Percentiles rank a stretch among this genome's conserved stretches.
Conservation (phyloP, 2,329 filamentous ascomycete species). For the Chalaropsis ovoidea region DNA sequence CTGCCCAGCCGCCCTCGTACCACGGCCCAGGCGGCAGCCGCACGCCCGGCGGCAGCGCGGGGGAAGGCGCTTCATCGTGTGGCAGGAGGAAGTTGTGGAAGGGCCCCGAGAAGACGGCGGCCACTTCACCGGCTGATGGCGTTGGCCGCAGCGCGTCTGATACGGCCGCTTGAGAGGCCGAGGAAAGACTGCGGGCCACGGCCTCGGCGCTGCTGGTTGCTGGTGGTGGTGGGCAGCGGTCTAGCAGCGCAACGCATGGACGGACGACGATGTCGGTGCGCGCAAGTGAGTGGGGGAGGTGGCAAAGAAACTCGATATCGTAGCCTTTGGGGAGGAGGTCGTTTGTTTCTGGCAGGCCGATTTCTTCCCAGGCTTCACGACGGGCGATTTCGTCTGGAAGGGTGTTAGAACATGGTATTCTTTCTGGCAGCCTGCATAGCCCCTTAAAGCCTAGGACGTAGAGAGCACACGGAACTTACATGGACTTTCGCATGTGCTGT, state of each 20-base stretch:
- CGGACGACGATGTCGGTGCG: constrained; percentile 63
- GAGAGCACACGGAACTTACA: constrained; percentile 37
- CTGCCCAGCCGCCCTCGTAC: constrained; percentile 77
- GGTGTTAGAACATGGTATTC: not conserved
- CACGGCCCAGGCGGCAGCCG: constrained; percentile 49
- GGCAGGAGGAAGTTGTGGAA: constrained; percentile 69
- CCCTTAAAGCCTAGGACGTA: not conserved
- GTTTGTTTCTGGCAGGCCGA: constrained; percentile 70
- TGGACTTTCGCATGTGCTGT: constrained; percentile 47
- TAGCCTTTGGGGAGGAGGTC: constrained; percentile 63
- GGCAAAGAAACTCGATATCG: constrained; percentile 75
- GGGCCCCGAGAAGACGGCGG: constrained; percentile 82
- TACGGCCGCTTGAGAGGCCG: constrained; percentile 10
- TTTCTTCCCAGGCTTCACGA: constrained; percentile 85
- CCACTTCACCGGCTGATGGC: constrained; percentile 81
- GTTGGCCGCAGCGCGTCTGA: constrained; percentile 60
- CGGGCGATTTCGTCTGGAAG: constrained; percentile 66
- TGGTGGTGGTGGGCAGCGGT: constrained; percentile 39
- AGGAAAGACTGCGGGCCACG: constrained; percentile 12
- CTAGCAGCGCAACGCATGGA: constrained; percentile 68
- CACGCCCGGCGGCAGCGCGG: constrained; percentile 31
- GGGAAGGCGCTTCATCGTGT: constrained; percentile 38
- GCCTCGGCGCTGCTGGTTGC: constrained; percentile 32
- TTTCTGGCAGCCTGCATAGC: not conserved
- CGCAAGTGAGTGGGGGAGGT: constrained; percentile 66